Conservation (phyloP, 306 rosid species). For the Cucurbita pepo region DNA sequence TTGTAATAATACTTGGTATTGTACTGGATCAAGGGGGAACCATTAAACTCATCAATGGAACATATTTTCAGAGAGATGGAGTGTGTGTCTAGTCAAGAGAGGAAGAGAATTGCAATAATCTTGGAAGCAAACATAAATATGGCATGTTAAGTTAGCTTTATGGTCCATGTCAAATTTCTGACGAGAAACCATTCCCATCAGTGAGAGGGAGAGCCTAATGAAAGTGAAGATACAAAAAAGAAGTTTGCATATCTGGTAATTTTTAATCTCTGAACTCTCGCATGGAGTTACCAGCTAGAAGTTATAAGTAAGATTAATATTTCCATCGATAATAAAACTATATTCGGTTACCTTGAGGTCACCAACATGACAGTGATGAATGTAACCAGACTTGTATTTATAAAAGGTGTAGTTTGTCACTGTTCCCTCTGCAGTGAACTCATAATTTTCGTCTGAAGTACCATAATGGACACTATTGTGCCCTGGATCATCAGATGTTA, state of each 20-base stretch:
- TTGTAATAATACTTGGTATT: constrained; percentile 71
- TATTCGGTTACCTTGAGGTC: constrained; percentile 51
- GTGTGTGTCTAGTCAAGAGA: background rate
- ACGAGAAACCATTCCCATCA: background rate
- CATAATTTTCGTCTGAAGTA: constrained; percentile 21
- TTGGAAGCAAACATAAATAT: background rate
- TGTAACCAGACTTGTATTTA: constrained; percentile 71
- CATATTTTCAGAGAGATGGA: background rate
- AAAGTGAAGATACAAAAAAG: background rate
- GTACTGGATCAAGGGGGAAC: constrained; percentile 35
- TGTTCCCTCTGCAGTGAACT: constrained; percentile 40
- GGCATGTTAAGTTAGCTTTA: background rate
- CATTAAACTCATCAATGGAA: constrained; percentile 3
- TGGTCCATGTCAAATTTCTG: background rate
- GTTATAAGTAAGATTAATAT: background rate
- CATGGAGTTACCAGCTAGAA: background rate
- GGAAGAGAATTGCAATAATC: background rate
- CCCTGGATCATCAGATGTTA: constrained; percentile 60
- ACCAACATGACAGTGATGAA: constrained; percentile 67
- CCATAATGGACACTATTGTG: constrained; percentile 48
- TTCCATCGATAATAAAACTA: constrained; percentile 1
- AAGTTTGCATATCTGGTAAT: background rate
- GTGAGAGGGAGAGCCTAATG: background rate
- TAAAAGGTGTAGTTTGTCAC: constrained; percentile 57
- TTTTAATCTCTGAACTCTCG: background rate